Evolutionary conservation across 352 stramenopile genomes (phyloP), one percentile per base, ranked within the genome.

Genomic region (Pythium sp.): DNA sequence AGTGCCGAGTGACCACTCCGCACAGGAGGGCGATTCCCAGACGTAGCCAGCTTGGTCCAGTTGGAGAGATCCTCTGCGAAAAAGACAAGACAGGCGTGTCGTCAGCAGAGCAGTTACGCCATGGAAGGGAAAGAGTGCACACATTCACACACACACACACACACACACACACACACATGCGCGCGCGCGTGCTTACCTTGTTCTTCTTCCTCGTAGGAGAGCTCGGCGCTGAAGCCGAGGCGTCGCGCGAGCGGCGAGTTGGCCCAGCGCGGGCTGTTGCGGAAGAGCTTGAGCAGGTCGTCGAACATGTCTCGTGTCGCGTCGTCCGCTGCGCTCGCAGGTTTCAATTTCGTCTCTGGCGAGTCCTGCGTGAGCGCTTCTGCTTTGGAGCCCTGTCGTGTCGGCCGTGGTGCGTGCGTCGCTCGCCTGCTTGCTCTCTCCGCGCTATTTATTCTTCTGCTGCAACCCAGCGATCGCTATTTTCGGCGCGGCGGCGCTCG

Each of bases 201-300:
- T n/a, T 84, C 80, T 56, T 83, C 75, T 30, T 91, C 81, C 24
- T 89, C 84, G 67, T 89, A 90, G 26, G 78, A 80, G 26, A 78
- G 61, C 63, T 92, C 82, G 54, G 78, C 76, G 54, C 78, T 76
- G 62, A 92, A 92, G 60, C 86, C 86, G 54, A 94, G 79, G 54
- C 81, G 78, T 18, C 84, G 76, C 28, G 84, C 86, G 38, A 94
- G 84, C 11, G 84, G 82, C 69, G 86, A 94, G 69, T 91, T 86
- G 36, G 77, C 79, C 86, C 86, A 94, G 59, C 82, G 84, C 43
- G 86, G 86, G 67, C 86, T 94, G 73, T 85, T 87, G 71, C 84
- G 84, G 74, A 94, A 87, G 67, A 92, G 69, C 82, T 92, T 92
- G 74, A 94, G 75, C 54, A 94, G 70, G 71, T 93, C 82, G 76